phyloP scores from a whole-genome alignment of 83 land plant genomes.

The Picea abies region DNA sequence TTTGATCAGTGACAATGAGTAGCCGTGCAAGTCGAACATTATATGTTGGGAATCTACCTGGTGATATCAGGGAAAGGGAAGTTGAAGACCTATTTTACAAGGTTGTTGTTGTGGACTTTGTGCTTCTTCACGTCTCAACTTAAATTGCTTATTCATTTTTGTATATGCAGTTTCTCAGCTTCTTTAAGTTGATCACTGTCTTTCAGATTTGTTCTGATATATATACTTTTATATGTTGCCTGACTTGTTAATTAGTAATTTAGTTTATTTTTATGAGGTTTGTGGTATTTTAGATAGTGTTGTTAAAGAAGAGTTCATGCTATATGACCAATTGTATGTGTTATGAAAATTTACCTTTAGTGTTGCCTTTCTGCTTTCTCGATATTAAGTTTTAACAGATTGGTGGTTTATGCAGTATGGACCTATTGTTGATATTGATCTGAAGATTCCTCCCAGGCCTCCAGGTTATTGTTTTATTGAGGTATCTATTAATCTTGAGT shows the following conservation, averaged over 20 bases:
- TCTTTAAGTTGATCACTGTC: neutral
- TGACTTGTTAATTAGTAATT: neutral
- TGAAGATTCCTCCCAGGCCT: conserved; percentile 61
- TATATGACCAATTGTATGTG: too few relatives aligned
- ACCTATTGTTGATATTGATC: conserved; percentile 57
- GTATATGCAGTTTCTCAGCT: neutral
- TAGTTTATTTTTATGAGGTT: neutral
- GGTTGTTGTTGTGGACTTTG: conserved; percentile 23
- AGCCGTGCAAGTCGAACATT: conserved; percentile 48
- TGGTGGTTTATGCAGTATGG: conserved; percentile 37
- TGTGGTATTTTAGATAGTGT: neutral
- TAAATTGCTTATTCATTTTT: neutral
- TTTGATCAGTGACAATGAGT: conserved; percentile 30
- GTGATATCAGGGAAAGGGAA: conserved; percentile 66
- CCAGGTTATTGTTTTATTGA: conserved; percentile 65
- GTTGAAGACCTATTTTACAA: conserved; percentile 73
- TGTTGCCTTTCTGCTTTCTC: too few relatives aligned
- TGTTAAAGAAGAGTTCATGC: too few relatives aligned
- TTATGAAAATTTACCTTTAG: too few relatives aligned
- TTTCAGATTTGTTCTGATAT: neutral
- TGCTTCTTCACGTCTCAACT: neutral
- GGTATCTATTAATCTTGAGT: conserved; percentile 14
- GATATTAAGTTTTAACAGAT: too few relatives aligned
- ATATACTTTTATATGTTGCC: neutral
- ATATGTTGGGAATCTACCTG: conserved; percentile 78